Evolutionary conservation across 2,329 filamentous ascomycete species (phyloP).

Genomic region (Fusarium sp.): DNA sequence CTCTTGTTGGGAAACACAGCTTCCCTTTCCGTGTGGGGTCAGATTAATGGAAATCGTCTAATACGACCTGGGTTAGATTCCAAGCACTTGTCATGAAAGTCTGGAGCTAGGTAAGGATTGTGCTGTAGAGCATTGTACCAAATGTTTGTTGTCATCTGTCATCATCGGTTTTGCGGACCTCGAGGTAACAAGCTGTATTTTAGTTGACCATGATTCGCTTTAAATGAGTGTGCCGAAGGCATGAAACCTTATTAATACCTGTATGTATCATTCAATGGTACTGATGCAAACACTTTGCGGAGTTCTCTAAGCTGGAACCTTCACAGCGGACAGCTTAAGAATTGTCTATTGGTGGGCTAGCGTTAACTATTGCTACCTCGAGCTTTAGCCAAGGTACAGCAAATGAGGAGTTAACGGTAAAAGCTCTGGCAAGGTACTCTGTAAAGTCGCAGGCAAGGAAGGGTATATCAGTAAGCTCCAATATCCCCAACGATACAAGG

Average conservation of each 20-base stretch:
- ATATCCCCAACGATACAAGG: conserved; percentile 44
- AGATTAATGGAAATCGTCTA: conserved; percentile 23
- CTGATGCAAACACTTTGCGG: background rate
- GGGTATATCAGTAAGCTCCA: conserved; percentile 9
- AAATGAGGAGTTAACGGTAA: background rate
- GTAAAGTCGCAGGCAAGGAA: conserved; percentile 2
- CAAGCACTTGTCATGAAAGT: conserved; percentile 12
- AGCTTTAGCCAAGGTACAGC: background rate
- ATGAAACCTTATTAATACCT: background rate
- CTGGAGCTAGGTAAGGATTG: conserved; percentile 7
- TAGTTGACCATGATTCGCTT: background rate
- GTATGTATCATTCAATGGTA: background rate
- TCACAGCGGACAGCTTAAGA: background rate
- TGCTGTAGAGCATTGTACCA: conserved; percentile 1
- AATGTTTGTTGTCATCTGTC: conserved; percentile 14
- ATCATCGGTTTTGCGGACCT: conserved; percentile 13
- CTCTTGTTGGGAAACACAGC: conserved; percentile 17
- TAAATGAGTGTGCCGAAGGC: background rate
- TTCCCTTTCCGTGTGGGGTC: conserved; percentile 17
- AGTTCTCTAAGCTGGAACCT: background rate
- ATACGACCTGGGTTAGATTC: conserved; percentile 17
- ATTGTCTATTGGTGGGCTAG: background rate
- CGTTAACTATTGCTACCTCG: background rate
- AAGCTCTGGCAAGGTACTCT: background rate
- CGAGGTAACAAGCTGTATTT: background rate